Base-by-base conservation (phyloP, 495 filamentous ascomycete genomes). In the Hypoxylon lenormandii region DNA sequence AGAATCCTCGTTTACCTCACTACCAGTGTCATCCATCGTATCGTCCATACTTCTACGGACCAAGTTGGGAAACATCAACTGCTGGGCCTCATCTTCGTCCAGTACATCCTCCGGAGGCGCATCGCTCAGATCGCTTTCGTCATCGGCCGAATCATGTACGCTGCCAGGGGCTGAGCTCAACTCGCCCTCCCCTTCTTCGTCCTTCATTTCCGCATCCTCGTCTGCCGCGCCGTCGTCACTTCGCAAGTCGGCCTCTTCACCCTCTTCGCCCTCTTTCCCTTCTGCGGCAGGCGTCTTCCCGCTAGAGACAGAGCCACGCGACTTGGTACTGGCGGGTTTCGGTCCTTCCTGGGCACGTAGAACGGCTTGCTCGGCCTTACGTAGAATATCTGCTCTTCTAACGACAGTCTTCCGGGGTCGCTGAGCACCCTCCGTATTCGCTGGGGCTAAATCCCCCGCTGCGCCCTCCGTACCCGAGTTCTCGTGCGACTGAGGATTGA, bases 51-150 rank as follows among this genome's bases (percentile, higher is more conserved):
- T 79, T 57, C 75, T 76, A 15, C 79, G 49, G 3, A 36, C 54
- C 8, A 83, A 58, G 51, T 81, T 81, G 0, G 80, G 81, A 51
- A 84, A 84, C 74, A 84, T 74, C 36, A 83, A 49, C 22, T 77
- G 74, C 23, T 80, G 72, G 6, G 80, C 79, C 48, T 78, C 74
- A 15, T 83, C 78, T 45, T 83, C 78, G 52, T 85, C 82, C 19
- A 77, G 26, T 30, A 82, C 80, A 48, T 80, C 81, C 12, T 86
- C 81, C 3, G 84, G 82, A 2, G 74, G 74, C 33, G 89, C 83
- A 55, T 94, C 91, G 54, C 89, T 92, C 6, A 93, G 78, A 62
- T 93, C 91, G 73, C 90, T 93, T 77, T 94, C 91, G 60, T 92
- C 91, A 66, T 93, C 91, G 0, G 89, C 91, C 52, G 86, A 90